These are phyloP conservation scores for Capsicum pubescens DNA, from an alignment of 257 asterid species.

Conservation along the genomic window DNA sequence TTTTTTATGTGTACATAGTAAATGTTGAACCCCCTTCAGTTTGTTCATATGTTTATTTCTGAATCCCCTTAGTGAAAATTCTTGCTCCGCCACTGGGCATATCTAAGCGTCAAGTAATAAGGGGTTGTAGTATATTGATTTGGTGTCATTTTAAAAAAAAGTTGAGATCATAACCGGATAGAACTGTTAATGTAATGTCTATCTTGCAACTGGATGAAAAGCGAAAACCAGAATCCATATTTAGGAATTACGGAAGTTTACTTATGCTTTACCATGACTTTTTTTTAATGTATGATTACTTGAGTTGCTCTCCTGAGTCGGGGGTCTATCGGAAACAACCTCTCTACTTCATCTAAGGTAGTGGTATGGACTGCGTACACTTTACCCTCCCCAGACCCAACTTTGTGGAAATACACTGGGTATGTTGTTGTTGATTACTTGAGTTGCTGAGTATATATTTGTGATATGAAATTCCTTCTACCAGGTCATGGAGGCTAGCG, in stretches of 20 bases:
- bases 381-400: no score
- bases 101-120: not conserved
- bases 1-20: no score
- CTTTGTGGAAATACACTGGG: no score
- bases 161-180: no score
- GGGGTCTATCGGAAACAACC: no score
- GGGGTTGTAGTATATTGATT: not conserved
- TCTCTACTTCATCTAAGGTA: no score
- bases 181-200: not conserved
- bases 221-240: not conserved
- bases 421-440: no score
- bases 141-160: not conserved
- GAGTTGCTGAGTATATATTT: not conserved
- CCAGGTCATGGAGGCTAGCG: slow-evolving; percentile 86
- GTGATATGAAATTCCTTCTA: slow-evolving; percentile 13
- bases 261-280: not conserved
- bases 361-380: no score
- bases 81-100: no score
- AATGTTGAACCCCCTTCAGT: no score
- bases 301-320: not conserved
- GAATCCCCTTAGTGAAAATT: no score
- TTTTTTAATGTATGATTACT: not conserved
- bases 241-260: not conserved
- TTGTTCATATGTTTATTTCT: no score
- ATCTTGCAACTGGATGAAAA: not conserved